Conservation (phyloP, 2,329 filamentous ascomycete genomes). For the Verticillium zaregamsianum region DNA sequence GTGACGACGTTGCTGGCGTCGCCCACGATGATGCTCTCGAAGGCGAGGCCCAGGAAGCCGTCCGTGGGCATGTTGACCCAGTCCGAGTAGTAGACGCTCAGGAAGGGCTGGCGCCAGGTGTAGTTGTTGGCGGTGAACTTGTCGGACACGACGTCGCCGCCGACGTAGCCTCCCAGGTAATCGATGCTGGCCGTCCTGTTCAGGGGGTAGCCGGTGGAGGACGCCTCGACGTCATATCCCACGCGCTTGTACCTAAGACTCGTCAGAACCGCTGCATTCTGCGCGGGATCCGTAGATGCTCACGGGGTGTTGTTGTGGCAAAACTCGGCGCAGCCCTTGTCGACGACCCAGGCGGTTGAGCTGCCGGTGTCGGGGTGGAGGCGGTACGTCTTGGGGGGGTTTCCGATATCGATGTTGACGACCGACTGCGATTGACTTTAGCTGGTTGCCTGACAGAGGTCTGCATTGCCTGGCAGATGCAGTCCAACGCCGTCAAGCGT, state of each 20-base stretch:
- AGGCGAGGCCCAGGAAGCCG: constrained; percentile 30
- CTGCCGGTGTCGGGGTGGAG: constrained; percentile 31
- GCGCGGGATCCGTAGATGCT: not conserved
- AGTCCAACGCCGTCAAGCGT: not conserved
- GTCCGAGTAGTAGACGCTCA: constrained; percentile 22
- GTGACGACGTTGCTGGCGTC: constrained; percentile 25
- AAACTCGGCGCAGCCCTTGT: constrained; percentile 17
- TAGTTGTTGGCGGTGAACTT: constrained; percentile 14
- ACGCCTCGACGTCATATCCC: constrained; percentile 21
- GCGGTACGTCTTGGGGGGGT: constrained; percentile 19
- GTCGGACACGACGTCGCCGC: constrained; percentile 21
- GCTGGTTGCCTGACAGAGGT: not conserved
- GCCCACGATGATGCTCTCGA: constrained; percentile 24
- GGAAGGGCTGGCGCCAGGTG: constrained; percentile 23
- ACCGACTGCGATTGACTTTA: not conserved
- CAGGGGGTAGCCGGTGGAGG: constrained; percentile 17
- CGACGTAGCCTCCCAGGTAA: constrained; percentile 25
- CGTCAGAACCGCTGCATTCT: not conserved
- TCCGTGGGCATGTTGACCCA: constrained; percentile 24
- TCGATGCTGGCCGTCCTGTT: constrained; percentile 12
- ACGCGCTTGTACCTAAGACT: constrained; percentile 16
- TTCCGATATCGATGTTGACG: constrained; percentile 17
- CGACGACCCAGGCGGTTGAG: constrained; percentile 25
- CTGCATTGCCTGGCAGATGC: not conserved
- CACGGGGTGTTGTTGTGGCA: constrained; percentile 7